A percentile compares a stretch with the other conserved stretches of the same genome.
Evolutionary conservation across 371 early-diverging fungal species (phyloP).

Genomic region (Capillidium heterosporum): DNA sequence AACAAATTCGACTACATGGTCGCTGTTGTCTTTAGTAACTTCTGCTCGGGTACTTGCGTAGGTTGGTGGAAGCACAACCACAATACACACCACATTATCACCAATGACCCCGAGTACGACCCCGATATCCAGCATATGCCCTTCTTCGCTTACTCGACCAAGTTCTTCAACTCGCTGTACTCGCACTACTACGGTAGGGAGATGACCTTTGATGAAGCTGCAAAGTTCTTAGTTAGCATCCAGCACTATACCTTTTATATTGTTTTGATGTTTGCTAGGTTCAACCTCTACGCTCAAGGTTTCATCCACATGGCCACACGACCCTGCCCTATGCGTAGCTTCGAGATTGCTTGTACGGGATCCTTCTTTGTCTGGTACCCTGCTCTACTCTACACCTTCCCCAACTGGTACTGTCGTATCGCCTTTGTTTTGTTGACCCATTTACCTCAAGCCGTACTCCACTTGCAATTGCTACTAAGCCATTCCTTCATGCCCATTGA

Average conservation of each 20-base stretch:
- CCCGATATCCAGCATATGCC: constrained; percentile 96
- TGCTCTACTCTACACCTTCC: constrained; percentile 39
- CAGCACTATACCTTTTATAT: constrained; percentile 81
- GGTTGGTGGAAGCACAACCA: constrained; percentile 96
- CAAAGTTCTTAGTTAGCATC: constrained; percentile 49
- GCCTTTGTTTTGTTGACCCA: constrained; percentile 63
- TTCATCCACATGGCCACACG: constrained; percentile 39
- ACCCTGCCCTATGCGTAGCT: constrained; percentile 41
- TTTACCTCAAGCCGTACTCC: constrained; percentile 66
- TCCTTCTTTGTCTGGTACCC: constrained; percentile 70
- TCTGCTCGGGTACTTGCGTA: constrained; percentile 70
- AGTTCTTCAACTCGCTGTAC: constrained; percentile 60
- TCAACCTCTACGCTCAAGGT: constrained; percentile 73
- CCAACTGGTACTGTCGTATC: constrained; percentile 34
- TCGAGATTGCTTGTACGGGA: constrained; percentile 50
- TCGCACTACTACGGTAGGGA: constrained; percentile 79
- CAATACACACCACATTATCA: constrained; percentile 84
- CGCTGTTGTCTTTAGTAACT: constrained; percentile 63
- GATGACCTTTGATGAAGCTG: constrained; percentile 57
- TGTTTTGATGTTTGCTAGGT: constrained; percentile 71
- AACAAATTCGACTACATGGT: constrained; percentile 53
- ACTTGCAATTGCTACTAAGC: constrained; percentile 86
- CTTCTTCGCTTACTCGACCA: constrained; percentile 74
- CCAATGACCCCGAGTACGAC: constrained; percentile 80
- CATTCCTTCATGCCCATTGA: constrained; percentile 92